Conservation (phyloP, 2,329 filamentous ascomycete species). For the Phyllosticta paracitricarpa region DNA sequence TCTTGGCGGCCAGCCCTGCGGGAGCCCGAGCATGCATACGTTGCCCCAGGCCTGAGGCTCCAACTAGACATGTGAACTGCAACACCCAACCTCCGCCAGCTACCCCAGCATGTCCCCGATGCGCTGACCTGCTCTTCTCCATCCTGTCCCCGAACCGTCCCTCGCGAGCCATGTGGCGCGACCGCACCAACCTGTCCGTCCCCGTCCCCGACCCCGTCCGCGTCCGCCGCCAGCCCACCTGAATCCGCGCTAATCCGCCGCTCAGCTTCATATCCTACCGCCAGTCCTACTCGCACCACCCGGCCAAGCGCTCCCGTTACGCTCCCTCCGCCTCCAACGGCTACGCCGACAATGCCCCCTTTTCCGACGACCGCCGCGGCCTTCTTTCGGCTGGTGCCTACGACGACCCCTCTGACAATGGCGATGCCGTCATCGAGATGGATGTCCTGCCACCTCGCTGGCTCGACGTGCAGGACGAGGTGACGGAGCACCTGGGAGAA, state of each 20-base stretch:
- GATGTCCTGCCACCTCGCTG: conserved; percentile 88
- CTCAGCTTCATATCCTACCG: conserved; percentile 94
- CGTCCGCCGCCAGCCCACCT: conserved; percentile 8
- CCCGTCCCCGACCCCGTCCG: conserved; percentile 9
- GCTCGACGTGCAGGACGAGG: conserved; percentile 91
- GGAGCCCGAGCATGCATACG: background rate
- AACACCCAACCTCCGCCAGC: conserved; percentile 1
- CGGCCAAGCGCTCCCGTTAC: conserved; percentile 73
- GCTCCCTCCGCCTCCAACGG: conserved; percentile 43
- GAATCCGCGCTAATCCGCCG: conserved; percentile 24
- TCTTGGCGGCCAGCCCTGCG: conserved; percentile 10
- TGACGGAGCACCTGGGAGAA: conserved; percentile 68
- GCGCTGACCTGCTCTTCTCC: conserved; percentile 6
- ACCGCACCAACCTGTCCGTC: conserved; percentile 91
- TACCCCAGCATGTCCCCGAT: conserved; percentile 4
- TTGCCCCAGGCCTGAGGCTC: background rate
- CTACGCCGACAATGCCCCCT: conserved; percentile 33
- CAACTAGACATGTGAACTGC: conserved; percentile 6
- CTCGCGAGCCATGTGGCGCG: conserved; percentile 71
- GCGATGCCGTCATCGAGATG: conserved; percentile 97
- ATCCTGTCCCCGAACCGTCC: conserved; percentile 7
- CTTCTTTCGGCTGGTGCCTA: conserved; percentile 74
- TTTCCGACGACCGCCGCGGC: conserved; percentile 61
- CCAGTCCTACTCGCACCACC: conserved; percentile 94
- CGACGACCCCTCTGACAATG: conserved; percentile 73